These are phyloP conservation scores for Paramecium octaurelia DNA, from an alignment of 73 alveolate genomes.

Conservation along the genomic window DNA sequence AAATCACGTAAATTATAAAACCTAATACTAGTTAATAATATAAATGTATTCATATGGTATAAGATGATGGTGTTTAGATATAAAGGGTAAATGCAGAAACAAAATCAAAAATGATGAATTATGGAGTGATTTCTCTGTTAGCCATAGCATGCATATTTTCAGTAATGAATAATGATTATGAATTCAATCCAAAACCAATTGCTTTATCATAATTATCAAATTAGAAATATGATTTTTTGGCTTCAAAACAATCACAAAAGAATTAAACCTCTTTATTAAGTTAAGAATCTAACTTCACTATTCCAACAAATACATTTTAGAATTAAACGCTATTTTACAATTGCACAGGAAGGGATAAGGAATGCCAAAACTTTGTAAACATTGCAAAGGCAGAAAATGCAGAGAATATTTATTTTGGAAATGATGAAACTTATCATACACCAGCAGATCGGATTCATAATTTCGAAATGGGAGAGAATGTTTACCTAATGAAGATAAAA, in stretches of 20 bases:
- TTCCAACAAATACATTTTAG: neutral
- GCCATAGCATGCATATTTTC: neutral
- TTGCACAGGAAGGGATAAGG: neutral
- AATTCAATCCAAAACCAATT: neutral
- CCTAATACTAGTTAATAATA: neutral
- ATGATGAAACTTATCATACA: neutral
- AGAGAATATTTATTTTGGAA: neutral
- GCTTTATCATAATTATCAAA: neutral
- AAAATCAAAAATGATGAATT: neutral
- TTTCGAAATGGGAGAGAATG: neutral
- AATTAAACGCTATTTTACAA: neutral
- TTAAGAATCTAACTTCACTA: neutral
- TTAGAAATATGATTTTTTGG: neutral
- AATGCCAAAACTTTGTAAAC: neutral
- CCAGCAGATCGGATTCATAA: neutral
- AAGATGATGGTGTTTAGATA: neutral
- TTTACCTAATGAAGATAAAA: neutral
- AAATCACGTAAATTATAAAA: neutral
- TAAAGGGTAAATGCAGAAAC: neutral
- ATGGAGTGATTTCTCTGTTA: neutral
- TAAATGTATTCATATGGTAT: neutral
- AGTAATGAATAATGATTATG: neutral
- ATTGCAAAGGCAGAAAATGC: neutral
- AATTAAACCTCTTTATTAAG: neutral
- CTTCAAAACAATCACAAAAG: neutral